Conservation (phyloP, 2,329 filamentous ascomycete species). For the Alternaria arborescens region DNA sequence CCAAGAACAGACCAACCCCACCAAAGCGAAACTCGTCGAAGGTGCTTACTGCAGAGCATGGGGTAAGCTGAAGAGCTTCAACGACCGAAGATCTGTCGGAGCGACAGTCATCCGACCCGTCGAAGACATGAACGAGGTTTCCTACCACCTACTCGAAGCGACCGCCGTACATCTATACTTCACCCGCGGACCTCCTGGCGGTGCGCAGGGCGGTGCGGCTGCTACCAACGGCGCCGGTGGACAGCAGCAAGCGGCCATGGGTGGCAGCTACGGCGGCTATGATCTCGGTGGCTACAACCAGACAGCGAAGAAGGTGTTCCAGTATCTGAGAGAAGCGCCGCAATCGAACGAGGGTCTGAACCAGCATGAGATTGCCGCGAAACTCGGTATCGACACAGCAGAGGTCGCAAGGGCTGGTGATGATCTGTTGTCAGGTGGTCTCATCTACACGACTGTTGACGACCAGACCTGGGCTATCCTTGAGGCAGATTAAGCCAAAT, state of each 20-base stretch:
- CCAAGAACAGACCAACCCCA: slow-evolving; percentile 55
- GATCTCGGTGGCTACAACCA: slow-evolving; percentile 50
- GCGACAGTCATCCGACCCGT: slow-evolving; percentile 83
- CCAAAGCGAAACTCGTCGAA: slow-evolving; percentile 67
- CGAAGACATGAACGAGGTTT: slow-evolving; percentile 88
- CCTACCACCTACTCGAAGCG: slow-evolving; percentile 89
- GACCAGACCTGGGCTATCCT: slow-evolving; percentile 91
- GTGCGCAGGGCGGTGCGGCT: slow-evolving; percentile 49
- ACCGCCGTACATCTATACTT: slow-evolving; percentile 88
- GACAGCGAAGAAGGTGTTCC: slow-evolving; percentile 76
- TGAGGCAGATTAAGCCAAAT: slow-evolving; percentile 59
- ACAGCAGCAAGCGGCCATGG: slow-evolving; percentile 30
- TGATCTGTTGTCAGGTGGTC: slow-evolving; percentile 75
- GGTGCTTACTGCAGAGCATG: slow-evolving; percentile 86
- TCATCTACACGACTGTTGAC: slow-evolving; percentile 91
- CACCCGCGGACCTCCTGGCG: slow-evolving; percentile 72
- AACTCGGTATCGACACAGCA: slow-evolving; percentile 69
- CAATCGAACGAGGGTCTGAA: slow-evolving; percentile 86
- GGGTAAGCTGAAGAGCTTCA: slow-evolving; percentile 84
- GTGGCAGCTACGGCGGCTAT: slow-evolving; percentile 46
- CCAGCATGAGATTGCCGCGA: slow-evolving; percentile 75
- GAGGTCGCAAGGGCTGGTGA: slow-evolving; percentile 82
- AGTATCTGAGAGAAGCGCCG: slow-evolving; percentile 70
- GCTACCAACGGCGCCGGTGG: slow-evolving; percentile 36
- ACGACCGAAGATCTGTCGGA: slow-evolving; percentile 81